phyloP scores from a whole-genome alignment of 257 asterid genomes.

The Salvia rosmarinus region DNA sequence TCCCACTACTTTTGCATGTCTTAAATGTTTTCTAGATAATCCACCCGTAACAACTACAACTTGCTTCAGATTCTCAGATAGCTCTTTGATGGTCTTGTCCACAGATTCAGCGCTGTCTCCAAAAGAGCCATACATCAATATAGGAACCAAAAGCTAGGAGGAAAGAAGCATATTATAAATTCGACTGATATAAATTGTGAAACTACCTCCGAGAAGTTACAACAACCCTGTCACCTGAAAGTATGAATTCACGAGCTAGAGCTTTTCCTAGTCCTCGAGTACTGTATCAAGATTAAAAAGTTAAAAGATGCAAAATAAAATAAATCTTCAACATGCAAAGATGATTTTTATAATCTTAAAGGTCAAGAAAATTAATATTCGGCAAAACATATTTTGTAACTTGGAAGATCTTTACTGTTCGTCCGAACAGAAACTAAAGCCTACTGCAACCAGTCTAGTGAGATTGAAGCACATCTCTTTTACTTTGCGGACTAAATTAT shows the following conservation, averaged over 20 bases:
- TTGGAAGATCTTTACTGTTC: not conserved
- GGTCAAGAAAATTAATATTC: not conserved
- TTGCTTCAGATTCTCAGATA: conserved; percentile 75
- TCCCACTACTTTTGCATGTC: conserved; percentile 79
- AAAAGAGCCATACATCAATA: conserved; percentile 37
- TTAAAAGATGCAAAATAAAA: conserved; percentile 26
- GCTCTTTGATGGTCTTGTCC: conserved; percentile 67
- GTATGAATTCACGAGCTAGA: conserved; percentile 93
- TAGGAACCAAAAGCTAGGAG: conserved; percentile 15
- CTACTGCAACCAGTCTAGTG: not conserved
- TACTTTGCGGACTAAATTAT: not conserved
- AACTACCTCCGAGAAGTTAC: conserved; percentile 90
- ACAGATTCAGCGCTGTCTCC: conserved; percentile 83
- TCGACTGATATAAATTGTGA: conserved; percentile 18
- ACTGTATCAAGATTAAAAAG: conserved; percentile 56
- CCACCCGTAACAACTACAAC: conserved; percentile 47
- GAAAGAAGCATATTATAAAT: conserved; percentile 27
- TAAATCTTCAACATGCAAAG: conserved; percentile 3
- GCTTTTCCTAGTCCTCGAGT: conserved; percentile 98
- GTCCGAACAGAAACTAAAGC: conserved; percentile 1
- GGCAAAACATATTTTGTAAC: not conserved
- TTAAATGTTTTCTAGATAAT: conserved; percentile 50
- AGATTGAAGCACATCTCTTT: not conserved
- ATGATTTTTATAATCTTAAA: not conserved
- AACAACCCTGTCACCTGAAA: conserved; percentile 90